Base-by-base conservation (phyloP, 768 basidiomycete genomes). In the Lactifluus piperatus region DNA sequence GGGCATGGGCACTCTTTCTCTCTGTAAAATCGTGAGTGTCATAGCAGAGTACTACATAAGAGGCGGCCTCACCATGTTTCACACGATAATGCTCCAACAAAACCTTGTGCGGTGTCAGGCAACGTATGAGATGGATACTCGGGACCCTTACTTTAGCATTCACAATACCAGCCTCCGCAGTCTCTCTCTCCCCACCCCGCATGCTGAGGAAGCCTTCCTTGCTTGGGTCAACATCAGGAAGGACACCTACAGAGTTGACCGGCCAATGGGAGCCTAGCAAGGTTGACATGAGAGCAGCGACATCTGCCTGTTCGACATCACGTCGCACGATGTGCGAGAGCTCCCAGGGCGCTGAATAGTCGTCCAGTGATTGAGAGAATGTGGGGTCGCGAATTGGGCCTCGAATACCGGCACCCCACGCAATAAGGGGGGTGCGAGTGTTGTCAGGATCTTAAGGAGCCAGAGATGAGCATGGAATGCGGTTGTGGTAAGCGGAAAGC, bases 391-490 rank as follows among this genome's bases (percentile, higher is more conserved):
- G 78, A 0, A 85, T 63, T n/a, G 89, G 88, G 0, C 81, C 79
- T 13, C 89, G 81, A 39, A 92, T 71, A 6, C 90, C 90, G 36
- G 81, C 76, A 0, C 91, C 91, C 91, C 91, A 94, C 1, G 80
- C 83, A 22, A 94, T 76, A 6, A 91, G 76, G 18, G 91, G 91
- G 1, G 91, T 94, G 45, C 89, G 81, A 6, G 91, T 92, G 65
- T 87, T 91, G 67, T 93, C 91, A 0, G 91, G 91, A 66, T 92
- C 88, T 91, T n/a, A 58, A 13, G 49, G 29, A 43, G 44, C 30
- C 27, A n/a, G 24, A 49, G 36, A 58, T 54, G 47, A 26, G 45
- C 22, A 50, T 41, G 18, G 45, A 49, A 51, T 54, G 29, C 9
- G 30, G 8, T 37, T 45, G 37, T 48, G 29, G 20, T n/a, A 44